phyloP scores from a whole-genome alignment of 495 filamentous ascomycete genomes.

The Friedmanniomyces endolithicus region DNA sequence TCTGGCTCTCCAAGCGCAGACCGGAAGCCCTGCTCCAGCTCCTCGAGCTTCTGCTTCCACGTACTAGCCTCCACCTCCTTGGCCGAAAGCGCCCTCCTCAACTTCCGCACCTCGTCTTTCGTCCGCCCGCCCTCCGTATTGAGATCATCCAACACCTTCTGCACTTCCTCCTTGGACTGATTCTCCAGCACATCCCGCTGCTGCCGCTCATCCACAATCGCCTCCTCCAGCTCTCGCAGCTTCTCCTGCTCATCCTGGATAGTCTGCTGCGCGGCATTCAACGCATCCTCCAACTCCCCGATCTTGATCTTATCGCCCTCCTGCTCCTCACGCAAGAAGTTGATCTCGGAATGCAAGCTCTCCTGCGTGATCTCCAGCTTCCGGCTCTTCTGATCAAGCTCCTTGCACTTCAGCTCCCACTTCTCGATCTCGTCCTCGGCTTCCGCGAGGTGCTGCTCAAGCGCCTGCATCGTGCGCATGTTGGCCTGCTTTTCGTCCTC shows the following conservation, averaged over 20 bases:
- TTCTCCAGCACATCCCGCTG: constrained; percentile 77
- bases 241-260: constrained; percentile 74
- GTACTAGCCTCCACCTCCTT: constrained; percentile 78
- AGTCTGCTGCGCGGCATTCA: constrained; percentile 58
- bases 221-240: constrained; percentile 61
- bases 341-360: constrained; percentile 82
- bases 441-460: constrained; percentile 31
- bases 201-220: constrained; percentile 63
- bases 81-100: constrained; percentile 68
- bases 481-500: constrained; percentile 59
- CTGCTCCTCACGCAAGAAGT: constrained; percentile 92
- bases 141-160: constrained; percentile 68
- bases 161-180: constrained; percentile 78
- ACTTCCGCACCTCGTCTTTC: constrained; percentile 73
- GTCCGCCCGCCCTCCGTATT: constrained; percentile 66
- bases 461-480: constrained; percentile 26
- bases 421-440: constrained; percentile 37
- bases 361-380: constrained; percentile 81
- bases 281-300: constrained; percentile 70
- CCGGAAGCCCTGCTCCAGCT: constrained; percentile 77
- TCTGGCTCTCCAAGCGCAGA: constrained; percentile 74
- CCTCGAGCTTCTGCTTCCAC: constrained; percentile 78
- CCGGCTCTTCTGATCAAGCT: constrained; percentile 70
- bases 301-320: constrained; percentile 97
- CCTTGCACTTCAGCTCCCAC: constrained; percentile 48